These are phyloP conservation scores for Crithidia bombi DNA, from an alignment of 208 protist species.

Conservation along the genomic window DNA sequence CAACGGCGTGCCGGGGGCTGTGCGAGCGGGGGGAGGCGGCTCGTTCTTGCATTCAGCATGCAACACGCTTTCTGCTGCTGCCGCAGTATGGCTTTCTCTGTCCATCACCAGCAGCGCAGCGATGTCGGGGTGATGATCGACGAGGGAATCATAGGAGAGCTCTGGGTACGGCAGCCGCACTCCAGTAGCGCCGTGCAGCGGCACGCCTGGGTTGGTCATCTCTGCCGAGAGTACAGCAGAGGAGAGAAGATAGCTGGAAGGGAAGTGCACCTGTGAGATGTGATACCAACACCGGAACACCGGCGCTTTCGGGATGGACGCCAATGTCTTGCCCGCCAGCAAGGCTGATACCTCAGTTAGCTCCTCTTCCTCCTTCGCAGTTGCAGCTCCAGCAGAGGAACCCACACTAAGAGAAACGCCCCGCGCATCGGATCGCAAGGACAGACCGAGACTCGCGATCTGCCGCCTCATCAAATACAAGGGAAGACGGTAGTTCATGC, in stretches of 20 bases:
- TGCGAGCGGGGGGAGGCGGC: too few relatives aligned
- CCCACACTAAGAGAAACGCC: constrained; percentile 28
- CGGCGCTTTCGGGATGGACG: background rate
- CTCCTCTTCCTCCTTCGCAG: too few relatives aligned
- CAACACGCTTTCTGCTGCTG: background rate
- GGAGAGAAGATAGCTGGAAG: constrained; percentile 47
- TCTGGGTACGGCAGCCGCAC: constrained; percentile 34
- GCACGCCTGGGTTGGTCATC: constrained; percentile 40
- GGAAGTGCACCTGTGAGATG: constrained; percentile 70
- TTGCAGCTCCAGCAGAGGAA: too few relatives aligned
- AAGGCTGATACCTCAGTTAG: too few relatives aligned
- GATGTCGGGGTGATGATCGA: constrained; percentile 36
- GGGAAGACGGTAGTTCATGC: constrained; percentile 46
- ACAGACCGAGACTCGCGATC: constrained; percentile 26
- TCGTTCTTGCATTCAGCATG: background rate
- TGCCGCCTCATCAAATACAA: constrained; percentile 43
- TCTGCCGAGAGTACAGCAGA: constrained; percentile 46
- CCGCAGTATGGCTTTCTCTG: background rate
- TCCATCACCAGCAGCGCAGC: constrained; percentile 11
- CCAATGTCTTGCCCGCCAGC: background rate
- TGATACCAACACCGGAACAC: constrained; percentile 69
- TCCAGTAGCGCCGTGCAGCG: constrained; percentile 66
- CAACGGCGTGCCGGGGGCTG: too few relatives aligned
- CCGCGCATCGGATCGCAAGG: constrained; percentile 32
- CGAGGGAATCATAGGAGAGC: constrained; percentile 30